Percentiles rank a stretch among this genome's conserved stretches.
phyloP scores from a whole-genome alignment of 2,329 filamentous ascomycete genomes.

The Periconia macrospinosa region DNA sequence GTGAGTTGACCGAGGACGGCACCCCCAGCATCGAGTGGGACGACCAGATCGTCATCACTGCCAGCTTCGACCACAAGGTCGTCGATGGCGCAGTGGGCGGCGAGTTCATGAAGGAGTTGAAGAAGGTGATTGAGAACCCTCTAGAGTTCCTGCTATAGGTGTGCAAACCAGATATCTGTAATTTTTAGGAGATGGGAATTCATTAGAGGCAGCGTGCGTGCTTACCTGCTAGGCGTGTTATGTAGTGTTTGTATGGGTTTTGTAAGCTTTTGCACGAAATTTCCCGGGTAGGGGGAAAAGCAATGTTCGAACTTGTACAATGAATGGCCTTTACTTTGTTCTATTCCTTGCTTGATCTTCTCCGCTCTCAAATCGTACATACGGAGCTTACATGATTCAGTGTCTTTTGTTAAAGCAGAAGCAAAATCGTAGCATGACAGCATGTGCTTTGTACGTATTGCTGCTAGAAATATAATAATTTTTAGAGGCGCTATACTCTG shows the following conservation, averaged over 20 bases:
- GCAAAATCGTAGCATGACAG: too few species aligned
- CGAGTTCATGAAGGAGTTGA: conserved; percentile 95
- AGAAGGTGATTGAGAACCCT: conserved; percentile 97
- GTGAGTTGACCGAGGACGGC: conserved; percentile 77
- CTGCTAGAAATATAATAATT: too few species aligned
- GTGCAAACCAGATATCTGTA: conserved; percentile 9
- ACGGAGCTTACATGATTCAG: too few species aligned
- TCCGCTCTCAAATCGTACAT: too few species aligned
- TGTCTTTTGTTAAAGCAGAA: too few species aligned
- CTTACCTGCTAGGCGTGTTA: too few species aligned
- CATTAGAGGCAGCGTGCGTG: background rate
- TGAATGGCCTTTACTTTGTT: too few species aligned
- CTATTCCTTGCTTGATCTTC: too few species aligned
- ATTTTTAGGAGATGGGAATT: conserved; percentile 3
- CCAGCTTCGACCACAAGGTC: conserved; percentile 98
- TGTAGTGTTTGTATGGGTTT: background rate
- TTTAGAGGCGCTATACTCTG: too few species aligned
- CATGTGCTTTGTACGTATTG: too few species aligned
- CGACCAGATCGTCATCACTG: conserved; percentile 94
- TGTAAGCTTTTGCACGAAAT: background rate
- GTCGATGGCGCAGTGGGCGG: conserved; percentile 94
- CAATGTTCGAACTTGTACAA: too few species aligned
- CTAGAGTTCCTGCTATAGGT: conserved; percentile 84
- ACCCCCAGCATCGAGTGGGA: conserved; percentile 79
- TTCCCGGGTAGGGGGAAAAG: too few species aligned